phyloP scores from a whole-genome alignment of 2,329 filamentous ascomycete genomes.

The Didymella keratinophila region DNA sequence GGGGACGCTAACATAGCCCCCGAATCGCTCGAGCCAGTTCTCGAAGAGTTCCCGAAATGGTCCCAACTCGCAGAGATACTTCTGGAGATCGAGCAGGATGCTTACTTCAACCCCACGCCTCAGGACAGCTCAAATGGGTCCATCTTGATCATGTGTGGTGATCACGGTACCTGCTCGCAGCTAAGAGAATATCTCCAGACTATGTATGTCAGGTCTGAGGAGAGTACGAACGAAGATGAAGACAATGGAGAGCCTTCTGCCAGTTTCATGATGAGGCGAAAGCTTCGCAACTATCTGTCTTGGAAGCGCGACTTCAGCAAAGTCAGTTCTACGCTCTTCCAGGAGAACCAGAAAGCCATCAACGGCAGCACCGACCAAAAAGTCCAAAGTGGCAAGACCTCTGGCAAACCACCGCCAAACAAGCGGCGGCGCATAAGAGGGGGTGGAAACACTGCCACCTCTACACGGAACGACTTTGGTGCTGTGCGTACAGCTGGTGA shows the following conservation, averaged over 20 bases:
- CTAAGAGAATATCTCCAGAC: conserved; percentile 89
- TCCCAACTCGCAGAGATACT: conserved; percentile 84
- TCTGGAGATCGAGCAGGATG: conserved; percentile 89
- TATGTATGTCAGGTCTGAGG: conserved; percentile 75
- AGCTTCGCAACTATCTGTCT: conserved; percentile 81
- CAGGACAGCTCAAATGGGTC: conserved; percentile 88
- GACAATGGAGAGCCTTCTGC: conserved; percentile 71
- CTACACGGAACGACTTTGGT: conserved; percentile 73
- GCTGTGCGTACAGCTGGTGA: conserved; percentile 81
- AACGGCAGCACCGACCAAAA: conserved; percentile 70
- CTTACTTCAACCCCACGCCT: conserved; percentile 80
- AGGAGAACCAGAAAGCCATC: conserved; percentile 80
- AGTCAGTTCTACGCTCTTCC: conserved; percentile 79
- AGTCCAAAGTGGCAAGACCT: conserved; percentile 52
- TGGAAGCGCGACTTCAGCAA: conserved; percentile 93
- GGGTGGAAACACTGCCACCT: conserved; percentile 68
- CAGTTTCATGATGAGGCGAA: conserved; percentile 87
- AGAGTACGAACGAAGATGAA: conserved; percentile 54
- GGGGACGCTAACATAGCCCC: conserved; percentile 58
- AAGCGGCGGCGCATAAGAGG: conserved; percentile 87
- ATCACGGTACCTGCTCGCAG: conserved; percentile 84
- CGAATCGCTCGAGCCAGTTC: conserved; percentile 75
- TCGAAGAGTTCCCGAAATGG: conserved; percentile 98
- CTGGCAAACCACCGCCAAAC: conserved; percentile 76
- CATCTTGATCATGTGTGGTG: conserved; percentile 94